Evolutionary conservation across 345 rosid genomes (phyloP), one percentile per base, ranked within the genome.

Genomic region (Citrus unshiu): DNA sequence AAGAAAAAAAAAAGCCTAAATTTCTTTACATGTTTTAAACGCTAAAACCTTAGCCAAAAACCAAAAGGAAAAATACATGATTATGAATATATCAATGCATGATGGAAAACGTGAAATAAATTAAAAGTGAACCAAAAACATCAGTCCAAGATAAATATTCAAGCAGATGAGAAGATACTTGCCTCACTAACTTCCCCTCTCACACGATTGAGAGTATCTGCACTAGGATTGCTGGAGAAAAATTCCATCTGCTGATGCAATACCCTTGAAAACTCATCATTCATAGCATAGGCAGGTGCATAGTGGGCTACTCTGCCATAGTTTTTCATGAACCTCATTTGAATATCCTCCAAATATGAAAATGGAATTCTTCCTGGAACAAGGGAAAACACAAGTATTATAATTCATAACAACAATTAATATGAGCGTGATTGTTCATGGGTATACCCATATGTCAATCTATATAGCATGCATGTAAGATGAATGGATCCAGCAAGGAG

Each of bases 201-300:
- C 25, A 94, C 97, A 84, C 98, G 97, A 84, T 78, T 93, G 70
- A 96, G 95, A 66, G 98, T 91, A 83, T 96, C 97, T 56, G 87
- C 94, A 86, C 90, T 92, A 7, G 95, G 93, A 82, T 94, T 94
- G 83, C 93, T 93, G 29, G 99, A 96, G 92, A 90, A 96, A 68
- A 96, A 93, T 84, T 91, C 99, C 98, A 96, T 96, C 85, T 96
- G 98, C 90, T 93, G 98, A 86, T 96, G 99, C 89, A 96, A 87
- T 70, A 93, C 98, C 88, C 98, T 91, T 4, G 99, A 94, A 78
- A 96, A 96, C n/a, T 96, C 99, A 86, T 96, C 98, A 80, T 94
- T 96, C 99, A 96, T 92, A 0, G 98, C 95, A 79, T 96, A 96
- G 59, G 99, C 98, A 76, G 98, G 98, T 3, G 97, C 98, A 83